Conservation (phyloP, 192 early-diverging fungal genomes). For the Coemansia pectinata region DNA sequence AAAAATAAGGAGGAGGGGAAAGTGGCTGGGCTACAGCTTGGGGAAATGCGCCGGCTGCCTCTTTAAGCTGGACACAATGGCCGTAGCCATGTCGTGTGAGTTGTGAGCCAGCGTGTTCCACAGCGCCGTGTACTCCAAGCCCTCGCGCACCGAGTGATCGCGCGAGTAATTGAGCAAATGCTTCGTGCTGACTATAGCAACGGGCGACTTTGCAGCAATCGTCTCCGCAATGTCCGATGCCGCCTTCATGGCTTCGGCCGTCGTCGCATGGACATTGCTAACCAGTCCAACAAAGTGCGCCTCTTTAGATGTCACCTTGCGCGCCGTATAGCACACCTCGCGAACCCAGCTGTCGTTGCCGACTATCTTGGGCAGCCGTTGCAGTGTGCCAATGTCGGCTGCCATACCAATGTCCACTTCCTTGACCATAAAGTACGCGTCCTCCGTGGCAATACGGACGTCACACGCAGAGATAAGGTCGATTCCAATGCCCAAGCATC, state of each 20-base stretch:
- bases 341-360: conserved; percentile 90
- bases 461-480: conserved; percentile 92
- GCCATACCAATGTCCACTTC: conserved; percentile 94
- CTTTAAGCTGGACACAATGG: conserved; percentile 38
- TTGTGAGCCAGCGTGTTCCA: conserved; percentile 90
- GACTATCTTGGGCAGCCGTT: conserved; percentile 92
- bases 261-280: conserved; percentile 50
- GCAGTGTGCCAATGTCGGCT: conserved; percentile 92
- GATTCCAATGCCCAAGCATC: conserved; percentile 84
- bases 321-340: conserved; percentile 85
- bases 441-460: conserved; percentile 76
- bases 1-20: background rate
- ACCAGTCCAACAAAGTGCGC: conserved; percentile 65
- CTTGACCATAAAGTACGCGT: conserved; percentile 83
- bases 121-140: conserved; percentile 79
- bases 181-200: conserved; percentile 86
- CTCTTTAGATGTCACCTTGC: conserved; percentile 68
- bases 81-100: conserved; percentile 55
- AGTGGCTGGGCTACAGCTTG: conserved; percentile 26
- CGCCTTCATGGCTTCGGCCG: conserved; percentile 21
- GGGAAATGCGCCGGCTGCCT: conserved; percentile 46
- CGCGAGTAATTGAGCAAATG: conserved; percentile 86
- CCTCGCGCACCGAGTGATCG: conserved; percentile 89
- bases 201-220: conserved; percentile 89
- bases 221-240: conserved; percentile 68